Evolutionary conservation across 306 rosid genomes (phyloP).

Genomic region (Notholithocarpus densiflorus): DNA sequence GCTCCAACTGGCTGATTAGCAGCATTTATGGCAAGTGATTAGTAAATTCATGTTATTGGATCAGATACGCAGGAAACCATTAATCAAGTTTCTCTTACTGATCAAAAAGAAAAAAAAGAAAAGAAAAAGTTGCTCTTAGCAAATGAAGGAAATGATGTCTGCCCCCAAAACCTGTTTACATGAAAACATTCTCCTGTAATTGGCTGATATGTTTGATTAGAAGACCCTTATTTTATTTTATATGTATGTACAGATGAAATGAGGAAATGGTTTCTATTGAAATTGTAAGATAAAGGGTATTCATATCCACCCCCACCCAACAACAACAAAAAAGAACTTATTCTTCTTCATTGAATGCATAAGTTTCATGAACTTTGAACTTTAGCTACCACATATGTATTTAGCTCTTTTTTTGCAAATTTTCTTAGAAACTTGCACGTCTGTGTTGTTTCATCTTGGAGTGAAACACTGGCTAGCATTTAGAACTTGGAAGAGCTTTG

Average conservation of each 20-base stretch:
- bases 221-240: background rate
- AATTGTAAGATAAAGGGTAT: background rate
- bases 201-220: background rate
- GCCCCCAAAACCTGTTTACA: conserved; percentile 1
- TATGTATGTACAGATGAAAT: background rate
- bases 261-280: background rate
- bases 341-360: background rate
- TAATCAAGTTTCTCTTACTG: conserved; percentile 9
- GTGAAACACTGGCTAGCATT: no score
- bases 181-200: background rate
- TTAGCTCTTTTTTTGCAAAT: background rate
- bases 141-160: conserved; percentile 10
- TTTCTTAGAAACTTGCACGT: background rate
- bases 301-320: background rate
- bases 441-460: no score
- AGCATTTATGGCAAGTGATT: conserved; percentile 17
- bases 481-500: no score
- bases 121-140: background rate
- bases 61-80: background rate
- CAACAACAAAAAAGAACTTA: background rate
- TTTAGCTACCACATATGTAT: background rate
- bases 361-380: background rate
- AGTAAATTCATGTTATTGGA: background rate
- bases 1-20: conserved; percentile 51
- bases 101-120: no score